These are phyloP conservation scores for Ambrosiella xylebori DNA, from an alignment of 2,329 filamentous ascomycete species.

Conservation along the genomic window DNA sequence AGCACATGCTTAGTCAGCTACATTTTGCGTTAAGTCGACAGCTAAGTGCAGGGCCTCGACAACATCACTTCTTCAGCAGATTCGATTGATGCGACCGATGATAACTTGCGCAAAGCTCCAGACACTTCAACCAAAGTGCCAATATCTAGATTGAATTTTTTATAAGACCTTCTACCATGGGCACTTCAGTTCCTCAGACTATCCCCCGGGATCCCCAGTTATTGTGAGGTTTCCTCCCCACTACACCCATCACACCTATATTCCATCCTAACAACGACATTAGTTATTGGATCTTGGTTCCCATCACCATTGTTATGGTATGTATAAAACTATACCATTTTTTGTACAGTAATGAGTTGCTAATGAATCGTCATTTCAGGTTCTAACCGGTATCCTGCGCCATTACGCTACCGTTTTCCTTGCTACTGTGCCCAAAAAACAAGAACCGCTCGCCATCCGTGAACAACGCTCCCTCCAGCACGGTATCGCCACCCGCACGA, in stretches of 20 bases:
- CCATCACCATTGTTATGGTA: constrained; percentile 91
- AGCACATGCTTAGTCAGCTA: constrained; percentile 7
- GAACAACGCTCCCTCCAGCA: constrained; percentile 76
- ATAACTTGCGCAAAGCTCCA: not conserved
- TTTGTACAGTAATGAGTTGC: not conserved
- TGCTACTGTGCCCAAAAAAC: constrained; percentile 66
- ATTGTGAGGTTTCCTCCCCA: constrained; percentile 45
- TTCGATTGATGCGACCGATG: not conserved
- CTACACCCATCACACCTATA: not conserved
- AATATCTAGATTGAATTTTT: no score
- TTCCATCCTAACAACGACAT: constrained; percentile 15
- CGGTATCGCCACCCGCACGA: constrained; percentile 67
- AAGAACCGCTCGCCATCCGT: constrained; percentile 56
- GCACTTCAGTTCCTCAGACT: constrained; percentile 43
- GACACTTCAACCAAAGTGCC: not conserved
- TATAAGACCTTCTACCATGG: not conserved
- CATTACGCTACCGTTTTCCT: constrained; percentile 94
- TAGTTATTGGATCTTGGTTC: constrained; percentile 97
- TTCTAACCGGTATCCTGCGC: constrained; percentile 84
- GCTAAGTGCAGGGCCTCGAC: not conserved
- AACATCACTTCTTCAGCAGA: not conserved
- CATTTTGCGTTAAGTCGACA: not conserved
- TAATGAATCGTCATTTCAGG: constrained; percentile 21
- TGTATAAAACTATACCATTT: not conserved
- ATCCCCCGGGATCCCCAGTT: constrained; percentile 97